Evolutionary conservation across 257 asterid species (phyloP).

Genomic region (Petunia secreta): DNA sequence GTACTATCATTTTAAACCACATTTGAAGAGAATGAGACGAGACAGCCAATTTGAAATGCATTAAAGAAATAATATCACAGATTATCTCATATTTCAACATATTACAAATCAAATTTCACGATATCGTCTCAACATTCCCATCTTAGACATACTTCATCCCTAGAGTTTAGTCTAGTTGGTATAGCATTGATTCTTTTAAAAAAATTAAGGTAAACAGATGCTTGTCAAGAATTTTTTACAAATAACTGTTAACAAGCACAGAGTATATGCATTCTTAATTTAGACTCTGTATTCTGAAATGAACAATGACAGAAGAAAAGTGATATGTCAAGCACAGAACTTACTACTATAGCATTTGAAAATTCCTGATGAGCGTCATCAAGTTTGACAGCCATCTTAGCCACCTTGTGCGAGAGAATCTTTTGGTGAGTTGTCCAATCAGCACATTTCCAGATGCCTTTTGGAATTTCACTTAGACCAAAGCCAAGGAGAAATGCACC

Average conservation of each 20-base stretch:
- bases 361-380: conserved; percentile 76
- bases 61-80: background rate
- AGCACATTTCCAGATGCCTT: conserved; percentile 71
- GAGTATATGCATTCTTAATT: background rate
- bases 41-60: background rate
- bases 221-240: background rate
- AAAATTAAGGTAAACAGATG: background rate
- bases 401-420: conserved; percentile 71
- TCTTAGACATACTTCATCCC: conserved; percentile 18
- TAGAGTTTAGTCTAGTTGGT: background rate
- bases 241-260: conserved; percentile 4
- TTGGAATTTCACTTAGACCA: conserved; percentile 83
- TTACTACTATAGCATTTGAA: conserved; percentile 79
- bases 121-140: background rate
- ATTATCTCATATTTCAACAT: conserved; percentile 10
- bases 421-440: conserved; percentile 74
- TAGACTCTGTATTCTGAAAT: background rate
- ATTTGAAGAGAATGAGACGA: background rate
- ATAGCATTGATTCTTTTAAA: background rate
- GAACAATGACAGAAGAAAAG: conserved; percentile 20
- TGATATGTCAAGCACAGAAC: conserved; percentile 29
- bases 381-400: conserved; percentile 78
- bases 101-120: background rate
- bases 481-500: conserved; percentile 91
- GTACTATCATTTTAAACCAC: background rate